Conservation (phyloP, 352 stramenopile genomes). For the Phytophthora citricola region DNA sequence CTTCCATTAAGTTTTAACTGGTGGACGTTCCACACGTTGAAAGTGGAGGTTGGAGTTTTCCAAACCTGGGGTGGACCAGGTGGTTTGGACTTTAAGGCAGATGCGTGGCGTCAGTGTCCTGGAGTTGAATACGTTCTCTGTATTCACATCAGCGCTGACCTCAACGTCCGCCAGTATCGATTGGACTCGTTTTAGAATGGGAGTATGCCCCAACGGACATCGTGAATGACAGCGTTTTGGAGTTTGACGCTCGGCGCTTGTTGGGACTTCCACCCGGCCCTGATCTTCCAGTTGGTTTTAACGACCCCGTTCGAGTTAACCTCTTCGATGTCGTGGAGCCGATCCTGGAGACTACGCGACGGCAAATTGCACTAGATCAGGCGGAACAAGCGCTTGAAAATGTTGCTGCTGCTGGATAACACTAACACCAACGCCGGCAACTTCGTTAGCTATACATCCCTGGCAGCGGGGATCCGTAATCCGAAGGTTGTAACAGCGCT, state of each 20-base stretch:
- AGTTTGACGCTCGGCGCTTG: constrained; percentile 5
- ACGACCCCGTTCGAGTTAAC: constrained; percentile 8
- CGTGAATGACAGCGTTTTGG: not conserved
- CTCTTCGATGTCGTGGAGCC: not conserved
- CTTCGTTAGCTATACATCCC: too few species aligned
- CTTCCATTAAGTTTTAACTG: not conserved
- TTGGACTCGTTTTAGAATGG: constrained; percentile 17
- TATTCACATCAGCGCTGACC: not conserved
- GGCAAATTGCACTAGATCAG: too few species aligned
- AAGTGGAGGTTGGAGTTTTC: constrained; percentile 14
- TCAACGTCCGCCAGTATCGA: constrained; percentile 6
- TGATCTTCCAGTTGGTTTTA: constrained; percentile 8
- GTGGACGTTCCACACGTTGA: not conserved
- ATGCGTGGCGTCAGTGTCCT: constrained; percentile 10
- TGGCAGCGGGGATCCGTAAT: too few species aligned
- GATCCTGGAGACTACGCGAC: not conserved
- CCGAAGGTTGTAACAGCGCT: too few species aligned
- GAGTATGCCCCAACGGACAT: constrained; percentile 4
- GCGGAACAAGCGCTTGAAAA: too few species aligned
- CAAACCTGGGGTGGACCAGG: not conserved
- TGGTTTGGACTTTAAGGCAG: too few species aligned
- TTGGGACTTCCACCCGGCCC: constrained; percentile 5
- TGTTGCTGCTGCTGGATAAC: too few species aligned
- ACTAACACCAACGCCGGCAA: too few species aligned
- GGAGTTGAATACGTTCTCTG: constrained; percentile 16